Conservation (phyloP, 345 rosid genomes). For the Laguncularia racemosa region DNA sequence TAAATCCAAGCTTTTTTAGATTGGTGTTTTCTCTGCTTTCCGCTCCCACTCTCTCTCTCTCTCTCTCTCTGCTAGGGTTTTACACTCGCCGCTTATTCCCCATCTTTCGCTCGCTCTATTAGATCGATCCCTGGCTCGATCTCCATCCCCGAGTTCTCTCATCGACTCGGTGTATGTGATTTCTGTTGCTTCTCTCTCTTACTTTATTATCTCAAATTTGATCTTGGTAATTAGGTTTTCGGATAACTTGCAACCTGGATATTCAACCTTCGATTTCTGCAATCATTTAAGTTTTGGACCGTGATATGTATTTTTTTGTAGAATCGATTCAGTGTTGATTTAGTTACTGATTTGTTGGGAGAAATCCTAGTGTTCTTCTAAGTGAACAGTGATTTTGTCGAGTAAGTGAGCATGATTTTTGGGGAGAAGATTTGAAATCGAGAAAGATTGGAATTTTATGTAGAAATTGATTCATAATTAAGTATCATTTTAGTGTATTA, state of each 20-base stretch:
- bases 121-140: not conserved
- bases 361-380: too few species aligned
- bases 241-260: not conserved
- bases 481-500: too few species aligned
- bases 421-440: too few species aligned
- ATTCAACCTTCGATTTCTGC: not conserved
- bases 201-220: not conserved
- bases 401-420: too few species aligned
- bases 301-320: too few species aligned
- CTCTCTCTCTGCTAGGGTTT: conserved; percentile 13
- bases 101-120: conserved; percentile 1
- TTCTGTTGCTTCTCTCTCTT: not conserved
- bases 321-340: too few species aligned
- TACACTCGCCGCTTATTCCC: conserved; percentile 9
- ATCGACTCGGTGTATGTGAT: conserved; percentile 10
- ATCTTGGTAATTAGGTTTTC: not conserved
- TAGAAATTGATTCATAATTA: too few species aligned
- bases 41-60: not conserved
- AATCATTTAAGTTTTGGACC: too few species aligned
- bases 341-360: too few species aligned
- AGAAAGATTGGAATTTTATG: too few species aligned
- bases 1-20: conserved; percentile 2
- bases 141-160: conserved; percentile 10
- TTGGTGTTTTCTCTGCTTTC: not conserved
- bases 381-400: too few species aligned